A percentile compares a stretch with the other conserved stretches of the same genome.
Evolutionary conservation across 805 yeast genomes (phyloP).

Genomic region (Sugiyamaella qingdaonensis): DNA sequence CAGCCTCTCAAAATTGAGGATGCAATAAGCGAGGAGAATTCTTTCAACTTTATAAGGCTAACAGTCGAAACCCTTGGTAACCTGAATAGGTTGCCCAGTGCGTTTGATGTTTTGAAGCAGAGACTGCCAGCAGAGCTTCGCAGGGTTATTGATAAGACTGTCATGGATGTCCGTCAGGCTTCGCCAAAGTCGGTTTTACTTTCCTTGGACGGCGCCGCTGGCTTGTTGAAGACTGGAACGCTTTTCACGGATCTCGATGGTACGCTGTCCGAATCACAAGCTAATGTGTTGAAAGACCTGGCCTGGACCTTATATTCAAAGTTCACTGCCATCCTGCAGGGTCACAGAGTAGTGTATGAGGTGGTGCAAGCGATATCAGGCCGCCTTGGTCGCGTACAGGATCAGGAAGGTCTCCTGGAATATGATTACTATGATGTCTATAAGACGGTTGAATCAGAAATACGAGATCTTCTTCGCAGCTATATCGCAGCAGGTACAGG

Average conservation of each 20-base stretch:
- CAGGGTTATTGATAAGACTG: conserved; percentile 54
- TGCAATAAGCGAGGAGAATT: conserved; percentile 36
- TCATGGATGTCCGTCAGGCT: conserved; percentile 62
- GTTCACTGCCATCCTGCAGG: conserved; percentile 59
- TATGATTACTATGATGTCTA: conserved; percentile 43
- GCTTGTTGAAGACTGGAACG: neutral
- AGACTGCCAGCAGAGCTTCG: conserved; percentile 60
- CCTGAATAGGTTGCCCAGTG: conserved; percentile 56
- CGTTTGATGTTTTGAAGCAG: conserved; percentile 50
- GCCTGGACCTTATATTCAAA: conserved; percentile 67
- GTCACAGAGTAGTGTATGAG: conserved; percentile 62
- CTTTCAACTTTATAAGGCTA: conserved; percentile 50
- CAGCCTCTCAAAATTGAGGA: conserved; percentile 15
- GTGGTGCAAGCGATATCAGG: conserved; percentile 33
- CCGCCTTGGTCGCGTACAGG: conserved; percentile 13
- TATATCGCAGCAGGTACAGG: conserved; percentile 28
- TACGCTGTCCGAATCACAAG: conserved; percentile 45
- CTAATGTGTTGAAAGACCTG: conserved; percentile 60
- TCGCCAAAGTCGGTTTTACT: conserved; percentile 35
- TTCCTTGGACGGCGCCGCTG: neutral
- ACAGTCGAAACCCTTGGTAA: conserved; percentile 55
- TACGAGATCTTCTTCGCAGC: conserved; percentile 36
- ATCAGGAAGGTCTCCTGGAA: conserved; percentile 18
- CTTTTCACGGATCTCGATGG: conserved; percentile 32
- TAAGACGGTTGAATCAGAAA: conserved; percentile 41